These are phyloP conservation scores for Paramyrothecium roridum DNA, from an alignment of 2,329 filamentous ascomycete genomes.

Conservation along the genomic window DNA sequence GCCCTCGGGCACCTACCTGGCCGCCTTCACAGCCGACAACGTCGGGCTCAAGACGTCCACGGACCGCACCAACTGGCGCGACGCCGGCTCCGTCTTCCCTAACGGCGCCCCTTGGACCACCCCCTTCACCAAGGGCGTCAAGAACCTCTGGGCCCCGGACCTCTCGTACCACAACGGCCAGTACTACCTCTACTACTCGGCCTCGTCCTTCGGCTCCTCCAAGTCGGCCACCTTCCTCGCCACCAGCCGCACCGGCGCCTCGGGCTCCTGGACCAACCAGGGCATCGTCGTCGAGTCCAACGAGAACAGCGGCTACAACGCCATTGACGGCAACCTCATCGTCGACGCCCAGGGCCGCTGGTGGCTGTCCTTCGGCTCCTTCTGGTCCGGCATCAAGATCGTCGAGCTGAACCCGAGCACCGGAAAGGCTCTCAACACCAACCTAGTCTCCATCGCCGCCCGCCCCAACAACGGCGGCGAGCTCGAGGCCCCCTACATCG, in stretches of 20 bases:
- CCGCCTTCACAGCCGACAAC: slow-evolving; percentile 21
- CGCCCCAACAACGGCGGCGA: slow-evolving; percentile 16
- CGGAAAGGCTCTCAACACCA: slow-evolving; percentile 16
- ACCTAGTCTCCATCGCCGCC: slow-evolving; percentile 20
- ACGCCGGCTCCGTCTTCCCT: slow-evolving; percentile 25
- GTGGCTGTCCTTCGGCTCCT: slow-evolving; percentile 28
- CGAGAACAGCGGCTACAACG: slow-evolving; percentile 19
- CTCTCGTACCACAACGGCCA: slow-evolving; percentile 32
- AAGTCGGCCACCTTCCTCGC: slow-evolving; percentile 27
- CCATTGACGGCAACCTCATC: slow-evolving; percentile 24
- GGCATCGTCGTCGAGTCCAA: slow-evolving; percentile 22
- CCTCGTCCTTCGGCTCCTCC: slow-evolving; percentile 21
- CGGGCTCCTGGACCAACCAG: slow-evolving; percentile 24
- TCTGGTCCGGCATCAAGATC: slow-evolving; percentile 27
- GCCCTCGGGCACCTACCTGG: slow-evolving; percentile 19
- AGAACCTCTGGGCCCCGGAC: slow-evolving; percentile 50
- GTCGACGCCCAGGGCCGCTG: slow-evolving; percentile 21
- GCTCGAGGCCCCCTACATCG: slow-evolving; percentile 25
- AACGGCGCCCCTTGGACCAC: slow-evolving; percentile 26
- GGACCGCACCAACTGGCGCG: slow-evolving; percentile 24
- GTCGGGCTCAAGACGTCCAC: slow-evolving; percentile 26
- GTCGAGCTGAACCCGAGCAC: slow-evolving; percentile 19
- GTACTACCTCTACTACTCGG: slow-evolving; percentile 29
- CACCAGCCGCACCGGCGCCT: slow-evolving; percentile 22
- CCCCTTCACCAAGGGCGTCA: slow-evolving; percentile 21